These are phyloP conservation scores for Cinnamomum chago DNA, from an alignment of 164 flowering plant species.

Conservation along the genomic window DNA sequence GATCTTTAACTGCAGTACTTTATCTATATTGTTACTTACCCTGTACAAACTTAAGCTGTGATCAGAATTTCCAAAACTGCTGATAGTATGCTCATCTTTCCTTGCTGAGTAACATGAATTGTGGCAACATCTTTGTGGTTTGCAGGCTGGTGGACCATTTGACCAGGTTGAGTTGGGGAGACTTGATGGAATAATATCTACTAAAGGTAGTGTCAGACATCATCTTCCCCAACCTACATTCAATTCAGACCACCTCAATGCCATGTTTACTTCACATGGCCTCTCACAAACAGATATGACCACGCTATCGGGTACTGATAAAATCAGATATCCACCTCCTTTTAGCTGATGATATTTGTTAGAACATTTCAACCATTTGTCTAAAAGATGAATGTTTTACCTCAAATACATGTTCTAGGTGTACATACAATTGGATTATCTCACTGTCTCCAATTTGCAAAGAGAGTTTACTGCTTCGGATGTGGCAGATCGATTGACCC, in stretches of 20 bases:
- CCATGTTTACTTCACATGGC: conserved; percentile 44
- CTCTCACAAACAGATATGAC: conserved; percentile 55
- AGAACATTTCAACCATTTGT: too few species aligned
- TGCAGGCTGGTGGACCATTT: conserved; percentile 64
- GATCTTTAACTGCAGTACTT: neutral
- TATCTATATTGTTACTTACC: neutral
- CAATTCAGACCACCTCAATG: conserved; percentile 48
- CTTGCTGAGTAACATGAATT: neutral
- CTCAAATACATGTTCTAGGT: conserved; percentile 15
- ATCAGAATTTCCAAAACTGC: neutral
- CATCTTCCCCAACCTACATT: conserved; percentile 49
- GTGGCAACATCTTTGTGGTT: neutral
- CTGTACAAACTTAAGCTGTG: neutral
- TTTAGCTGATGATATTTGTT: neutral
- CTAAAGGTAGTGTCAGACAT: conserved; percentile 37
- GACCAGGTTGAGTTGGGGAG: conserved; percentile 68
- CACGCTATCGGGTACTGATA: conserved; percentile 55
- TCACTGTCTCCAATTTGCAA: conserved; percentile 39
- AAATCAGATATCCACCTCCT: neutral
- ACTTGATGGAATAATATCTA: conserved; percentile 52
- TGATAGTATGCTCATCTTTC: neutral
- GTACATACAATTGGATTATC: conserved; percentile 47
- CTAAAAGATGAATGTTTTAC: too few species aligned
- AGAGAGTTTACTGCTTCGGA: conserved; percentile 32
- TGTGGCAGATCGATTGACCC: conserved; percentile 24